Base-by-base conservation (phyloP, 2,329 filamentous ascomycete species). In the Xylariaceae sp. region DNA sequence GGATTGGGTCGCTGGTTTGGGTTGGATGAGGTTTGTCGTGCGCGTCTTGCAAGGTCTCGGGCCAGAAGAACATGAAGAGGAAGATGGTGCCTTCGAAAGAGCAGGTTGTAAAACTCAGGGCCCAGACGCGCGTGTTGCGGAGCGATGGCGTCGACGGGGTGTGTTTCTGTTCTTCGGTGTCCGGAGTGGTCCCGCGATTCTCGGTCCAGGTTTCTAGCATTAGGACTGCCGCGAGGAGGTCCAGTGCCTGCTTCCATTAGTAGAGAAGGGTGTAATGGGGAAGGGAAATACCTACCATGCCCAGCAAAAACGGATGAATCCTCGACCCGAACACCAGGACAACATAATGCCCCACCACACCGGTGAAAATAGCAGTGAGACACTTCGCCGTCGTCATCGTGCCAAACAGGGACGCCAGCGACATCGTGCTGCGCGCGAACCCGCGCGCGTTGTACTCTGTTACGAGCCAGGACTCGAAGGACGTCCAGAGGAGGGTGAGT, bases 391-490 rank as follows among this genome's bases (percentile, higher is more conserved):
- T 79, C 3, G 78, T 78, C 76, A 80, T 78, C 11, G 74, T 61
- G 4, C 79, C 80, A 67, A 83, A 82, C 69, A 83, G 76, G 35
- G 73, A 72, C 54, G 77, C 76, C 59, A 84, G 68, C n/a, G 73
- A 73, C 13, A 74, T 55, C n/a, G 65, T 52, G 11, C 70, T 70
- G 35, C 72, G 71, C 48, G 76, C 74, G 6, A 82, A 63, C 10
- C 74, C 74, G 23, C 77, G 71, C 48, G 74, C 72, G 53, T 82
- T 78, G 65, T 78, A 83, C 67, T 83, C 81, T 3, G 80, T 77
- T 34, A 86, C 78, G 75, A 86, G 81, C 82, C 83, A 86, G 65
- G 80, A 82, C 69, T 86, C 82, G 63, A 85, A 85, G 4, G 78
- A 80, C 49, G 77, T 82, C 73, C 82, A 85, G 35, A 86, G 74